Evolutionary conservation across 768 basidiomycete species (phyloP).

Genomic region (Rhodotorula taiwanensis): DNA sequence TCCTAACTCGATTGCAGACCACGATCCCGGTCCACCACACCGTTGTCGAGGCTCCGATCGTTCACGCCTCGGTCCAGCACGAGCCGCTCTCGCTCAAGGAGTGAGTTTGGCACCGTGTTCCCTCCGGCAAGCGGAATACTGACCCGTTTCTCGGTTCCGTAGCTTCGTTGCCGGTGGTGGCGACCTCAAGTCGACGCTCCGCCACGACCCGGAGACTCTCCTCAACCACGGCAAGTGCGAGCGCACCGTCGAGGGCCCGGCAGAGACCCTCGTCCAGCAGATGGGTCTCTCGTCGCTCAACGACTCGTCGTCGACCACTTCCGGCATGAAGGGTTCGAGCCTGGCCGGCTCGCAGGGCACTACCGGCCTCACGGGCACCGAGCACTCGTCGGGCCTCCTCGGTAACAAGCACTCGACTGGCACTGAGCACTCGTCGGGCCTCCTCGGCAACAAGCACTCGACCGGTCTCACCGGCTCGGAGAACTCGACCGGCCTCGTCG

Average conservation of each 20-base stretch:
- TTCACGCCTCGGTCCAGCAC: constrained; percentile 22
- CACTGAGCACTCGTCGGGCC: no score
- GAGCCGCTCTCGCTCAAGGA: constrained; percentile 33
- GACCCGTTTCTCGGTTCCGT: background rate
- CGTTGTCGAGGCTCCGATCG: constrained; percentile 44
- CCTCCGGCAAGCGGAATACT: background rate
- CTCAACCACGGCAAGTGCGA: constrained; percentile 14
- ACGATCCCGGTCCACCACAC: constrained; percentile 45
- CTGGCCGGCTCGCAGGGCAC: no score
- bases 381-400: no score
- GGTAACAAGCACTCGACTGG: no score
- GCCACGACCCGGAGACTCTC: constrained; percentile 22
- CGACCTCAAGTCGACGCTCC: constrained; percentile 26
- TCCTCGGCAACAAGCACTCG: no score
- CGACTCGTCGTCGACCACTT: background rate
- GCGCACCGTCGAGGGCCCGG: constrained; percentile 27
- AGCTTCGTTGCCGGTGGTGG: constrained; percentile 28
- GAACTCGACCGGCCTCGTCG: no score
- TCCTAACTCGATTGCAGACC: background rate
- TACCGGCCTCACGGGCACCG: no score
- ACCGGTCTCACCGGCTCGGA: no score
- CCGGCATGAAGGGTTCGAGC: no score
- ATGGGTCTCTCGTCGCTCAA: constrained; percentile 1
- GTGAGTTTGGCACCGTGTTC: background rate
- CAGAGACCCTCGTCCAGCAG: constrained; percentile 11